Conservation (phyloP, 2,329 filamentous ascomycete genomes). For the Westerdykella aurantiaca region DNA sequence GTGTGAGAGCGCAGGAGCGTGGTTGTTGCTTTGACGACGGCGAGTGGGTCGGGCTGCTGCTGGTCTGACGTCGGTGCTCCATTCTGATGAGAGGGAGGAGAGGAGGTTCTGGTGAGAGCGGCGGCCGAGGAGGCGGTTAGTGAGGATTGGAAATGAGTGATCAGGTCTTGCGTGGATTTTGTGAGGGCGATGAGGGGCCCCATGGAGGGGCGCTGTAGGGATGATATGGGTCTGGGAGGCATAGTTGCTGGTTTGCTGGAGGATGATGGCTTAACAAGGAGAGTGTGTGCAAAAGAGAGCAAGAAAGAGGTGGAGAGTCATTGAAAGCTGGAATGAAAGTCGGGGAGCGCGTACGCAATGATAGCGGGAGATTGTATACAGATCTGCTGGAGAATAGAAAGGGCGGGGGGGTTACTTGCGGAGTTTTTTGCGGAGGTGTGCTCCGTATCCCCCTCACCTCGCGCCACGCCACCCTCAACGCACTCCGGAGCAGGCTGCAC, state of each 20-base stretch:
- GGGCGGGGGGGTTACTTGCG: slow-evolving; percentile 3
- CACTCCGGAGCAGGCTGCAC: slow-evolving; percentile 1
- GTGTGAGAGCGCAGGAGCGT: slow-evolving; percentile 72
- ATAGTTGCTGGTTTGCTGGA: background rate
- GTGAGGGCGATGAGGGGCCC: slow-evolving; percentile 27
- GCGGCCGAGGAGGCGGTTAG: slow-evolving; percentile 17
- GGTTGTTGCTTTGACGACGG: slow-evolving; percentile 65
- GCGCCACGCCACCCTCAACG: background rate
- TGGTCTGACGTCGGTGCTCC: slow-evolving; percentile 11
- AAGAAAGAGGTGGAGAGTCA: too few relatives aligned
- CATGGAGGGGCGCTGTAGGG: background rate
- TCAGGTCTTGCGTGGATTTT: slow-evolving; percentile 33
- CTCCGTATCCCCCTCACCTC: slow-evolving; percentile 1
- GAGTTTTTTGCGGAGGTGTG: slow-evolving; percentile 5
- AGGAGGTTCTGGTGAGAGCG: background rate
- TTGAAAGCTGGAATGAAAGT: too few relatives aligned
- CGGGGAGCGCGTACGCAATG: too few relatives aligned
- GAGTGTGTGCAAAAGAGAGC: too few relatives aligned
- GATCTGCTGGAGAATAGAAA: background rate
- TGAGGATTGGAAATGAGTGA: slow-evolving; percentile 33
- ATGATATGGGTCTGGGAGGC: background rate
- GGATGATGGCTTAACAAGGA: too few relatives aligned
- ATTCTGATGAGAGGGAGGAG: background rate
- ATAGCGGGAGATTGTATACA: too few relatives aligned
- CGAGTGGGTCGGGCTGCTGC: slow-evolving; percentile 46